Conservation (phyloP, 768 basidiomycete genomes). For the Peribolospora baueri region DNA sequence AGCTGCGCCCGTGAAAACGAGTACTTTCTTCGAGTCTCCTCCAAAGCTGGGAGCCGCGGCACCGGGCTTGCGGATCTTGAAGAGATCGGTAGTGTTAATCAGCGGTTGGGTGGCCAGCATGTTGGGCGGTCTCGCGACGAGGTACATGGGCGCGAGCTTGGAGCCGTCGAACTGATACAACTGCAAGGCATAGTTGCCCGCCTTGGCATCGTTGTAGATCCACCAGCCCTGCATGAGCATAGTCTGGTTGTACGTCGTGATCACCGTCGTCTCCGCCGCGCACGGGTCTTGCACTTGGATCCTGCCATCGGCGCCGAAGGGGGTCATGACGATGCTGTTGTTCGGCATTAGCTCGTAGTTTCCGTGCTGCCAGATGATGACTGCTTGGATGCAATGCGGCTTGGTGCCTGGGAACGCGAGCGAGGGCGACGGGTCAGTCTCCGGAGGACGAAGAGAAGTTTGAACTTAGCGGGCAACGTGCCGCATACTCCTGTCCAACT, state of each 20-base stretch:
- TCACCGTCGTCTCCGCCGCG: conserved; percentile 61
- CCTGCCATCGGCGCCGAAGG: conserved; percentile 56
- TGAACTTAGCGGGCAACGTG: not conserved
- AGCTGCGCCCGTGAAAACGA: no score
- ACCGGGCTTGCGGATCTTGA: no score
- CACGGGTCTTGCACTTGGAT: conserved; percentile 91
- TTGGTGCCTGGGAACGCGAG: conserved; percentile 31
- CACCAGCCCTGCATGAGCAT: conserved; percentile 27
- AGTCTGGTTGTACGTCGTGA: conserved; percentile 56
- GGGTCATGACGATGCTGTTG: conserved; percentile 22
- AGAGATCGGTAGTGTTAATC: no score
- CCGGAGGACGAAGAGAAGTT: not conserved
- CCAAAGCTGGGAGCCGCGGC: no score
- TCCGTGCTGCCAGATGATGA: conserved; percentile 77
- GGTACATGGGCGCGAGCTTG: conserved; percentile 46
- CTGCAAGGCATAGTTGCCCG: conserved; percentile 37
- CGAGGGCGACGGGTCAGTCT: not conserved
- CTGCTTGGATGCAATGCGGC: conserved; percentile 71
- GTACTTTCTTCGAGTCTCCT: no score
- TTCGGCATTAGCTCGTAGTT: conserved; percentile 13
- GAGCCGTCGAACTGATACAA: conserved; percentile 55
- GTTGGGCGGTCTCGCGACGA: not conserved
- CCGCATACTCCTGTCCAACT: not conserved
- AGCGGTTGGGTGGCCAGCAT: no score
- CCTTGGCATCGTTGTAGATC: conserved; percentile 38